Conservation (phyloP, 2,329 filamentous ascomycete species). For the Coniochaeta sp. region DNA sequence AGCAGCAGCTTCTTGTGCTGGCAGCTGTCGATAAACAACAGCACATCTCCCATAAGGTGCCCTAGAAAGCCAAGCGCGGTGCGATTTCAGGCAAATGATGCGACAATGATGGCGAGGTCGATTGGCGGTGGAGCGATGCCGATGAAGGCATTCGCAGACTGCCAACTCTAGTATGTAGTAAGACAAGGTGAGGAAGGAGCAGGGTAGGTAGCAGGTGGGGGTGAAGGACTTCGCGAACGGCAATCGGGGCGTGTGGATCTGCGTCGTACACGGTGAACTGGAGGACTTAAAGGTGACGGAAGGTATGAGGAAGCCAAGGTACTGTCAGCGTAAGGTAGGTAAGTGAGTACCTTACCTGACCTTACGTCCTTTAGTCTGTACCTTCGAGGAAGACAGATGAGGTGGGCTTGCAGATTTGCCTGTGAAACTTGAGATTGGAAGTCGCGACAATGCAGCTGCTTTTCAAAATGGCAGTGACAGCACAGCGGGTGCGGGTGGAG, state of each 20-base stretch:
- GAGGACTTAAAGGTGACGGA: too few species aligned
- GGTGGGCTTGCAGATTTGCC: neutral
- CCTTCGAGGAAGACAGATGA: neutral
- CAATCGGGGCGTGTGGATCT: neutral
- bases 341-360: too few species aligned
- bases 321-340: too few species aligned
- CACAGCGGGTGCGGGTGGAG: neutral
- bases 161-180: neutral
- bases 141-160: neutral
- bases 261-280: neutral
- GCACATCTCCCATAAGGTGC: neutral
- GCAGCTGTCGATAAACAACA: neutral
- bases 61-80: neutral
- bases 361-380: too few species aligned
- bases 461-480: neutral
- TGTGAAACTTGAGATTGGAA: neutral
- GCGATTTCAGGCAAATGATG: neutral
- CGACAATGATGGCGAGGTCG: neutral
- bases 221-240: neutral
- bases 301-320: too few species aligned
- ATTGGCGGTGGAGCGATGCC: neutral
- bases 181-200: neutral
- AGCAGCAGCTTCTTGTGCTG: neutral
- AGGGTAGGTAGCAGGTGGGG: constrained; percentile 1
- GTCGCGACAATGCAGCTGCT: neutral